phyloP scores from a whole-genome alignment of 352 stramenopile species.

The Thalassiosira mediterranea region DNA sequence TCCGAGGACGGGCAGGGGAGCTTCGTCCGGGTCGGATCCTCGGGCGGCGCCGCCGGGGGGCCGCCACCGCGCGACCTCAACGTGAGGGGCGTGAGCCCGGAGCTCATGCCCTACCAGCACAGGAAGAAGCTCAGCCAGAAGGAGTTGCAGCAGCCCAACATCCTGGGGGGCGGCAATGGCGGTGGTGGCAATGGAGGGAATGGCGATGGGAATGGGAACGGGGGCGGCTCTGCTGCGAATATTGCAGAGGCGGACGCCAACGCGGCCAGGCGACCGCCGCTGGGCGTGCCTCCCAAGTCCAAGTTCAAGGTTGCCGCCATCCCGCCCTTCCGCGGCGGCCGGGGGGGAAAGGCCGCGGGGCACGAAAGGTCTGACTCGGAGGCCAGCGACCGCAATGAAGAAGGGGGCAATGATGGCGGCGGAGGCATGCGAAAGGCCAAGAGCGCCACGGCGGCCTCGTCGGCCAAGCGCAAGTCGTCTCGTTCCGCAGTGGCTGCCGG shows the following conservation, averaged over 20 bases:
- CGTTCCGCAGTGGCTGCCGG: no score
- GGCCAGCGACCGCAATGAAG: not conserved
- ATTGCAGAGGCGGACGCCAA: not conserved
- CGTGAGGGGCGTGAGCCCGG: not conserved
- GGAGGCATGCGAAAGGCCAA: slow-evolving; percentile 14
- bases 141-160: not conserved
- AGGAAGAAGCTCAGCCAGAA: slow-evolving; percentile 19
- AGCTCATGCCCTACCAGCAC: slow-evolving; percentile 42
- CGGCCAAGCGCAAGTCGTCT: no score
- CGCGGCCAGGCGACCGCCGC: no score
- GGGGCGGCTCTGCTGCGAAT: not conserved
- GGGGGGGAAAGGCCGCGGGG: no score
- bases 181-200: not conserved
- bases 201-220: no score
- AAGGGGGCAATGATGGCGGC: not conserved
- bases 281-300: no score
- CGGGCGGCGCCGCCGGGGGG: not conserved
- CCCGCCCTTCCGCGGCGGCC: slow-evolving; percentile 24
- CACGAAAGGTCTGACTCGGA: not conserved
- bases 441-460: not conserved
- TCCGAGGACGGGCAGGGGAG: no score
- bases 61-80: not conserved
- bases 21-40: not conserved
- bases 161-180: not conserved
- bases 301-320: slow-evolving; percentile 33